A percentile compares a stretch with the other conserved stretches of the same genome.
Conservation (phyloP, 257 asterid genomes). For the Voacanga thouarsii region DNA sequence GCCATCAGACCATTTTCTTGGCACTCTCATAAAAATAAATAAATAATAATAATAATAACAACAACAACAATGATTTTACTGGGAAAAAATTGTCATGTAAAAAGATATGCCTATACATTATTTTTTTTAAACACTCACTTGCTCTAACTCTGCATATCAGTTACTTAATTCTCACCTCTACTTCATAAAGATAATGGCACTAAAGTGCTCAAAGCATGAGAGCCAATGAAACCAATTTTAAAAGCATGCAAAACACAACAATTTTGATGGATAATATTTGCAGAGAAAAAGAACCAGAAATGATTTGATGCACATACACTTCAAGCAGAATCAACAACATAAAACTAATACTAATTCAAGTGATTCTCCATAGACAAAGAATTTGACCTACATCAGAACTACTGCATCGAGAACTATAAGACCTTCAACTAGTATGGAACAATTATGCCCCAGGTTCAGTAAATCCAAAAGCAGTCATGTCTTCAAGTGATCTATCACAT, state of each 20-base stretch:
- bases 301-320: background rate
- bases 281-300: background rate
- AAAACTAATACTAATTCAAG: background rate
- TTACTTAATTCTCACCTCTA: too few species aligned
- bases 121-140: too few species aligned
- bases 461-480: background rate
- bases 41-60: too few species aligned
- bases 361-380: background rate
- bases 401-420: background rate
- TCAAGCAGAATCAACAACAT: background rate
- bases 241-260: background rate
- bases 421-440: background rate
- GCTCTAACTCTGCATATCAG: too few species aligned
- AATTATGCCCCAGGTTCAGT: background rate
- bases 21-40: too few species aligned
- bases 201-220: too few species aligned
- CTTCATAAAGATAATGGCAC: too few species aligned
- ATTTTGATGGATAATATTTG: background rate
- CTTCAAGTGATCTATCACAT: background rate
- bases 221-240: too few species aligned
- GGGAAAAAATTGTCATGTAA: too few species aligned
- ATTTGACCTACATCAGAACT: background rate
- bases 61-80: too few species aligned
- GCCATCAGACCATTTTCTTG: too few species aligned
- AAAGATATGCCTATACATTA: too few species aligned